Conservation (phyloP, 108 stramenopile species). For the Nitzschia sp. region DNA sequence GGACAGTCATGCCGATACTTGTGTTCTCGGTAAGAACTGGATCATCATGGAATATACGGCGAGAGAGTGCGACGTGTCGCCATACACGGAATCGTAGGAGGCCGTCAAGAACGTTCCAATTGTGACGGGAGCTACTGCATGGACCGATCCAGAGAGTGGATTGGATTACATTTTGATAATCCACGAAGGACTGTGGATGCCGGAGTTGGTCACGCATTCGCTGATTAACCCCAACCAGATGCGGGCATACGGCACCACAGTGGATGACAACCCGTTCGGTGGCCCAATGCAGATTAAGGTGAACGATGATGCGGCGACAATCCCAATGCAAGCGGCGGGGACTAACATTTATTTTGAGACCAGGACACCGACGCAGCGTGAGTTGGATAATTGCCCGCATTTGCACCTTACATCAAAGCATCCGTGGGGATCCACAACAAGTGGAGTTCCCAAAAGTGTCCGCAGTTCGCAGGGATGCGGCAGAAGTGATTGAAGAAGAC, state of each 20-base stretch:
- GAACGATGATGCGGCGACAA: background rate
- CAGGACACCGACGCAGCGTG: background rate
- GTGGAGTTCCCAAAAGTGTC: too few relatives aligned
- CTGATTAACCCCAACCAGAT: constrained; percentile 27
- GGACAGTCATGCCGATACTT: background rate
- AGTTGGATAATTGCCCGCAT: background rate
- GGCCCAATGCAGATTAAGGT: background rate
- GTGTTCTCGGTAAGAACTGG: background rate
- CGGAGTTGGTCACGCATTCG: background rate
- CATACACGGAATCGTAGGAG: background rate
- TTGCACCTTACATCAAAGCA: background rate
- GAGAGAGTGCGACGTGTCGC: background rate
- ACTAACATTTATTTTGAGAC: background rate
- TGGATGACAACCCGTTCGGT: constrained; percentile 13
- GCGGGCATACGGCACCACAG: constrained; percentile 10
- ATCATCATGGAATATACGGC: background rate
- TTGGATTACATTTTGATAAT: constrained; percentile 9
- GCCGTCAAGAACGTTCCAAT: constrained; percentile 1
- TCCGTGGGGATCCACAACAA: too few relatives aligned
- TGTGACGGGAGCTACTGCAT: background rate
- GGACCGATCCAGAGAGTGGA: background rate
- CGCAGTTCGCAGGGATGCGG: too few relatives aligned
- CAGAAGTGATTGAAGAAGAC: too few relatives aligned
- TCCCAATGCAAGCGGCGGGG: background rate
- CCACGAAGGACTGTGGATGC: constrained; percentile 8